Base-by-base conservation (phyloP, 495 filamentous ascomycete species). In the Oleoguttula mirabilis region DNA sequence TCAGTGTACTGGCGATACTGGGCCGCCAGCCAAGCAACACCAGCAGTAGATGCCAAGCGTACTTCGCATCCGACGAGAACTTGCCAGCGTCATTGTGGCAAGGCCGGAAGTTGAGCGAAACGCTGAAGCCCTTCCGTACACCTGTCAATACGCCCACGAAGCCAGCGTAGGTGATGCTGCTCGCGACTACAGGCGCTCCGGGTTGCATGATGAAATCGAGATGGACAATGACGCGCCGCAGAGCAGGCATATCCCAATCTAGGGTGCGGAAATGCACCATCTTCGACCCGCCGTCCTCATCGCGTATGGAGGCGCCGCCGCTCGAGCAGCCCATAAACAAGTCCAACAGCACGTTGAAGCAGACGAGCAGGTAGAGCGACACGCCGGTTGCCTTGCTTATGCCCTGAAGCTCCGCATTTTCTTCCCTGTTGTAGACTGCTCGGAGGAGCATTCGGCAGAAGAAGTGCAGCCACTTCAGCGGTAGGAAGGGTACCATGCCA, bases 221-320 rank as follows among this genome's bases (percentile, higher is more conserved):
- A 28, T 70, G 65, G 4, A 80, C 71, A 21, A 79, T 55, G 22
- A 79, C 43, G 16, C 65, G 57, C 15, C 78, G 64, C 21, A 81
- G 56, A 10, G 55, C 51, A 45, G 77, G 68, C 77, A 82, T 81
- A 0, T 63, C 71, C 77, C 77, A 82, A 50, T 82, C 78, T 35
- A 82, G 55, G 2, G 75, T 79, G 7, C 78, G 61, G 48, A 80
- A 82, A 57, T 81, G 78, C 46, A 79, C 46, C 66, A 80, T 71
- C 34, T 49, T 59, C 0, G 43, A 41, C 6, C 50, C 40, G 19
- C 54, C 32, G 1, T 45, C 40, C 21, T 39, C 51, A 1, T 56
- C 48, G 23, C 59, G 51, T 2, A 62, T 41, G 19, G 57, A 44
- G 1, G 64, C 66, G 1, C 60, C 75, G 14, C 77, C 77, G 51